phyloP scores from a whole-genome alignment of 208 protist genomes.

The Leishmania lainsoni region DNA sequence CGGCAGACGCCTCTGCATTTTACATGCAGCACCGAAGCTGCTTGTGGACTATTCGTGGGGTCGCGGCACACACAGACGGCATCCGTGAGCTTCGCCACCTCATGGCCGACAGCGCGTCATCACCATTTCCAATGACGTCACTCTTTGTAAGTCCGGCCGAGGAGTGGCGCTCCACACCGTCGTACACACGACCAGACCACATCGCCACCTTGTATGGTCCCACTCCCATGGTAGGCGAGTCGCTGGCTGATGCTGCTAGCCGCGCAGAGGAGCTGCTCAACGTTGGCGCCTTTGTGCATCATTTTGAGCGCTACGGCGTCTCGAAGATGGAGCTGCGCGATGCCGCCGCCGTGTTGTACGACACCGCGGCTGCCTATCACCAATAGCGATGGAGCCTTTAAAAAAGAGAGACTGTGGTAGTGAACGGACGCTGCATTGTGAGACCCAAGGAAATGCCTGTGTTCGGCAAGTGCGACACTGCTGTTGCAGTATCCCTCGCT shows the following conservation, averaged over 20 bases:
- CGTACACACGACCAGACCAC: slow-evolving; percentile 25
- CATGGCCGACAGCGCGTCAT: slow-evolving; percentile 18
- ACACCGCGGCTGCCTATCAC: slow-evolving; percentile 58
- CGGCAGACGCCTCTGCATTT: slow-evolving; percentile 20
- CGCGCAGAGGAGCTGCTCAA: slow-evolving; percentile 52
- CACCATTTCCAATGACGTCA: slow-evolving; percentile 43
- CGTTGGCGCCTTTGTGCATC: slow-evolving; percentile 71
- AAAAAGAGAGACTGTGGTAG: neutral
- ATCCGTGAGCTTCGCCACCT: slow-evolving; percentile 53
- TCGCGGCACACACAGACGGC: slow-evolving; percentile 35
- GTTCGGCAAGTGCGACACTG: neutral
- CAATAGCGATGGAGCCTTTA: neutral
- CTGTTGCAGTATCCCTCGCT: neutral
- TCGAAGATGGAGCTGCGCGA: slow-evolving; percentile 49
- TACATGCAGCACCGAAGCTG: slow-evolving; percentile 35
- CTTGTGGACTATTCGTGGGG: slow-evolving; percentile 68
- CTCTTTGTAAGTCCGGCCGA: slow-evolving; percentile 41
- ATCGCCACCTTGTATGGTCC: slow-evolving; percentile 59
- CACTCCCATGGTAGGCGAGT: slow-evolving; percentile 41
- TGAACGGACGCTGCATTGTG: no score
- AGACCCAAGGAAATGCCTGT: neutral
- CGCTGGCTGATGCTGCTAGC: slow-evolving; percentile 34
- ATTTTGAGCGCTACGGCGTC: slow-evolving; percentile 73
- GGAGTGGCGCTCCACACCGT: slow-evolving; percentile 20
- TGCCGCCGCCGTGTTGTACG: slow-evolving; percentile 50